Evolutionary conservation across 768 basidiomycete species (phyloP).

Genomic region (Mycena vitilis): DNA sequence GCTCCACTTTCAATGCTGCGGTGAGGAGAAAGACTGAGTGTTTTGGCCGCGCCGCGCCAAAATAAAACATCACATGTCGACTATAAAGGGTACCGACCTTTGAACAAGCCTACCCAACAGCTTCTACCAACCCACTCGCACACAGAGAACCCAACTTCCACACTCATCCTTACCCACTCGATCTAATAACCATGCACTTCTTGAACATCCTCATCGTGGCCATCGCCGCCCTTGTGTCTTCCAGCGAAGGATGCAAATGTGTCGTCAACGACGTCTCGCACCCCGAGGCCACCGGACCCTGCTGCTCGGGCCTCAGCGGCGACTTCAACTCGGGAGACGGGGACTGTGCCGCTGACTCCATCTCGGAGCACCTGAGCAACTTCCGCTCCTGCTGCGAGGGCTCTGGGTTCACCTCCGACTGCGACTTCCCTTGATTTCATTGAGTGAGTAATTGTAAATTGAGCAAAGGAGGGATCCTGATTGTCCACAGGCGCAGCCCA

Average conservation of each 20-base stretch:
- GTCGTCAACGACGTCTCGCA: slow-evolving; percentile 14
- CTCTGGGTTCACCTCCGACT: slow-evolving; percentile 17
- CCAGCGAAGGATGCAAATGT: slow-evolving; percentile 18
- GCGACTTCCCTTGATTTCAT: slow-evolving; percentile 6
- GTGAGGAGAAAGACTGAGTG: too few species aligned
- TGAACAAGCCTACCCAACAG: too few species aligned
- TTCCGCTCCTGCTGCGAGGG: slow-evolving; percentile 14
- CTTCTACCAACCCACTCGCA: too few species aligned
- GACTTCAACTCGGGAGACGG: slow-evolving; percentile 17
- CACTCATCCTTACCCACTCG: too few species aligned
- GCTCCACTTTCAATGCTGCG: too few species aligned
- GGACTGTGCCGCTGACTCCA: slow-evolving; percentile 22
- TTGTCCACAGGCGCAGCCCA: too few species aligned
- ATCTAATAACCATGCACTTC: slow-evolving; percentile 5
- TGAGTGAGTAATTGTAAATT: too few species aligned
- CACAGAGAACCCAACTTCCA: too few species aligned
- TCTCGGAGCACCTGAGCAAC: slow-evolving; percentile 29
- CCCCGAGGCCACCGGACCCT: slow-evolving; percentile 9
- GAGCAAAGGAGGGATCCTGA: too few species aligned
- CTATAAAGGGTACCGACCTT: too few species aligned
- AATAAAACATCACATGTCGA: too few species aligned
- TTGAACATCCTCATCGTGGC: slow-evolving; percentile 9
- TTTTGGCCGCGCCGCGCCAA: too few species aligned
- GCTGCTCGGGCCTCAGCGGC: slow-evolving; percentile 18
- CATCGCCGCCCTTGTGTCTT: slow-evolving; percentile 13